These are phyloP conservation scores for Trichoderma gamsii DNA, from an alignment of 495 filamentous ascomycete species.

Conservation along the genomic window DNA sequence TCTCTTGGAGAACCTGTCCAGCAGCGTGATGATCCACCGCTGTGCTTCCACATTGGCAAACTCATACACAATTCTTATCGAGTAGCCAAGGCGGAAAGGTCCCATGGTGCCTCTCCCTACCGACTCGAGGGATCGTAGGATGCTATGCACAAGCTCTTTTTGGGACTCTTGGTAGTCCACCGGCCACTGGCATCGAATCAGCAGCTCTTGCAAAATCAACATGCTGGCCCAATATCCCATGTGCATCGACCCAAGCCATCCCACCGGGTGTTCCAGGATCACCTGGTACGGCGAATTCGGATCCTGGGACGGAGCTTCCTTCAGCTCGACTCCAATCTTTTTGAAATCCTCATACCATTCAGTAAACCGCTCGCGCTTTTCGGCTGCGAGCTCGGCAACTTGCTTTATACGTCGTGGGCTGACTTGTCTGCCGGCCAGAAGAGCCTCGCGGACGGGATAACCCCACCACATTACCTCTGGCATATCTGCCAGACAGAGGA, in stretches of 20 bases:
- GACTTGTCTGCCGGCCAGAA: constrained; percentile 9
- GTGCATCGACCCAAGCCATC: constrained; percentile 20
- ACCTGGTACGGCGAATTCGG: constrained; percentile 16
- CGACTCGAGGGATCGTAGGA: constrained; percentile 21
- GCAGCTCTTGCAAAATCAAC: constrained; percentile 21
- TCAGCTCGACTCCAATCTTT: not conserved
- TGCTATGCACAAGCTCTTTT: constrained; percentile 17
- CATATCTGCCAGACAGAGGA: constrained; percentile 18
- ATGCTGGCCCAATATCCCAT: constrained; percentile 22
- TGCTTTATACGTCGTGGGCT: not conserved
- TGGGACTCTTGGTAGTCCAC: constrained; percentile 16
- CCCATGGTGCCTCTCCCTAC: constrained; percentile 20
- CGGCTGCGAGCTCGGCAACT: constrained; percentile 1
- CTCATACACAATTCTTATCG: constrained; percentile 21
- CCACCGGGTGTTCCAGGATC: constrained; percentile 13
- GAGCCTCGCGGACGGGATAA: constrained; percentile 18
- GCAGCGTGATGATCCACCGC: constrained; percentile 18
- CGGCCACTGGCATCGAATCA: constrained; percentile 17
- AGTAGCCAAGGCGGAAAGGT: constrained; percentile 20
- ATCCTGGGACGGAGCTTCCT: constrained; percentile 19
- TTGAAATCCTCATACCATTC: constrained; percentile 17
- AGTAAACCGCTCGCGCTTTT: constrained; percentile 12
- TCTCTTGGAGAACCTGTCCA: constrained; percentile 18
- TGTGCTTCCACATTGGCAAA: constrained; percentile 19
- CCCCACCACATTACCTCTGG: constrained; percentile 20